Evolutionary conservation across 176 grass and related monocot species (phyloP), one percentile per base, ranked within the genome.

Genomic region (Bothriochloa decipiens): DNA sequence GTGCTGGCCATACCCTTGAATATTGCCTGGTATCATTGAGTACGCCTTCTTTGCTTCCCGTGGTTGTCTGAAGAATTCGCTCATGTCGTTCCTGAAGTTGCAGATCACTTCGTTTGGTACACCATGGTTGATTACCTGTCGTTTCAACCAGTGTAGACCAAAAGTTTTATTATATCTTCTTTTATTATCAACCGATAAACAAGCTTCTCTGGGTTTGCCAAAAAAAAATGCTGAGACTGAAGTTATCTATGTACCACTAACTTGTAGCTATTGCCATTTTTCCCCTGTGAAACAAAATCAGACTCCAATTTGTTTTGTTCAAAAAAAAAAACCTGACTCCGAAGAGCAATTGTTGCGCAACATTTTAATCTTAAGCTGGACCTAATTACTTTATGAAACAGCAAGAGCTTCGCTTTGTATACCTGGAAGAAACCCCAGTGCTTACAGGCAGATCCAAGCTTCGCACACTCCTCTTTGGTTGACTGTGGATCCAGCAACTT

Each of bases 401-500:
- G 6, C 13, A 47, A 16, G 3, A 74, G 4, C 14, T 52, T 53
- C 6, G 47, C 1, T 77, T 25, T 32, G 6, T 7, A 9, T 77
- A 93, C 84, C 91, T 93, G 91, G 42, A 94, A 94, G 68, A 91
- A 94, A 3, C 88, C 83, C 88, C 82, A 81, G 8, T 81, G 78
- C 23, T 75, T 78, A 23, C 85, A 91, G 8, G 88, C 86, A 68
- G 26, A 69, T 37, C 74, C 79, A 46, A 92, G 73, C 13, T 72
- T 87, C 0, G 33, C 49, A 37, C 83, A 72, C 61, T 92, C 79
- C 18, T 65, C 78, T 6, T 46, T 15, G 11, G 86, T 82, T 20
- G 70, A 74, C 33, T 61, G 40, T 8, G 72, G 65, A 74, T 91
- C n/a, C 3, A 88, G 52, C 70, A 88, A 53, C 64, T 69, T 71